Evolutionary conservation across 108 stramenopile species (phyloP).

Genomic region (Nitzschia sp.): DNA sequence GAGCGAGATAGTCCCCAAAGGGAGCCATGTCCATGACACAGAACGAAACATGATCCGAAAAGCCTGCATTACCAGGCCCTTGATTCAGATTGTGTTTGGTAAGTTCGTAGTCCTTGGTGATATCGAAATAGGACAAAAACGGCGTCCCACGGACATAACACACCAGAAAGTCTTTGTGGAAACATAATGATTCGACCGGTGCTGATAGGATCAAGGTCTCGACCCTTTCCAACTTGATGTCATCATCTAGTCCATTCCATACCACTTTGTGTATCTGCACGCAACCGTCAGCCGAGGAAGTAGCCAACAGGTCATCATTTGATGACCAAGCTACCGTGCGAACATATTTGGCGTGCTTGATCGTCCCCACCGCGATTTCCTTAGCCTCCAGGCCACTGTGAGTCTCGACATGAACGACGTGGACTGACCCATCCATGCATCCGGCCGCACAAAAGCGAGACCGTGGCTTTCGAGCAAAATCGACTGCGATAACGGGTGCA

Average conservation of each 20-base stretch:
- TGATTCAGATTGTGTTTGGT: conserved; percentile 68
- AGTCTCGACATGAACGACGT: conserved; percentile 44
- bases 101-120: conserved; percentile 46
- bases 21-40: conserved; percentile 77
- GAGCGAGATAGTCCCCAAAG: conserved; percentile 60
- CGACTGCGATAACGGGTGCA: conserved; percentile 71
- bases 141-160: conserved; percentile 76
- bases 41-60: conserved; percentile 85
- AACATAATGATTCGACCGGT: conserved; percentile 72
- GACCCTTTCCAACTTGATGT: conserved; percentile 30
- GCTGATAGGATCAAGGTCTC: conserved; percentile 63
- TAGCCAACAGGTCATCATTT: conserved; percentile 58
- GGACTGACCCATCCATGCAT: conserved; percentile 76
- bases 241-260: conserved; percentile 31
- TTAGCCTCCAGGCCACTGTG: conserved; percentile 21
- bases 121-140: conserved; percentile 67
- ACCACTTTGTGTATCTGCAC: conserved; percentile 59
- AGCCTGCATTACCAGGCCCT: conserved; percentile 50
- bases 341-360: conserved; percentile 75
- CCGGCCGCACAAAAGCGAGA: conserved; percentile 66
- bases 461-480: conserved; percentile 53
- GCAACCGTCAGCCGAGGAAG: conserved; percentile 80
- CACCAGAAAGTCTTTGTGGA: conserved; percentile 61
- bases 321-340: conserved; percentile 68
- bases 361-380: conserved; percentile 25